These are phyloP conservation scores for Tephrocybe sp. DNA, from an alignment of 768 basidiomycete species.

Conservation along the genomic window DNA sequence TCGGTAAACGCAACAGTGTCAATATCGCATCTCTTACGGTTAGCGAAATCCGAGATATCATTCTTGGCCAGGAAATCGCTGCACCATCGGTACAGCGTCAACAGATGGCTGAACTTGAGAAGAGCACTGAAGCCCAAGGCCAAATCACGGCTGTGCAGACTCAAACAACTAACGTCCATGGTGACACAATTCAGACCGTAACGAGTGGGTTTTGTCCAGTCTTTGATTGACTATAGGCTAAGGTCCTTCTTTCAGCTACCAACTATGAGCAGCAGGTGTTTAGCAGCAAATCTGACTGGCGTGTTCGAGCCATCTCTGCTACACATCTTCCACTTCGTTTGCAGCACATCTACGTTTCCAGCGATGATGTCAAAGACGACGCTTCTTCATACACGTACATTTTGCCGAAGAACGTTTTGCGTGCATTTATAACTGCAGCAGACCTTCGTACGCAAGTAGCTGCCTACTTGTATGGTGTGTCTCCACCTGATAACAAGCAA, in stretches of 20 bases:
- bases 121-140: constrained; percentile 88
- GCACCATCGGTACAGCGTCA: constrained; percentile 95
- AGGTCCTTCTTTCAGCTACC: constrained; percentile 52
- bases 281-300: constrained; percentile 99
- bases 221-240: constrained; percentile 5
- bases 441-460: constrained; percentile 97
- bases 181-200: constrained; percentile 92
- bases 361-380: constrained; percentile 99
- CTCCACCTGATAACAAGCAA: constrained; percentile 94
- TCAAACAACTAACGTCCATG: constrained; percentile 97
- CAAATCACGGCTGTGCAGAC: constrained; percentile 97
- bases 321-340: constrained; percentile 94
- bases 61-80: constrained; percentile 97
- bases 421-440: constrained; percentile 88
- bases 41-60: constrained; percentile 97
- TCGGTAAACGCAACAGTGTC: constrained; percentile 98
- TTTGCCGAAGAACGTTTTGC: constrained; percentile 93
- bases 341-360: constrained; percentile 98
- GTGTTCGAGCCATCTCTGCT: constrained; percentile 95
- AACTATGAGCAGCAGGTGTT: constrained; percentile 99
- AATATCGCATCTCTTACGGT: constrained; percentile 97
- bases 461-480: constrained; percentile 88
- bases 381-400: constrained; percentile 94
- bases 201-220: constrained; percentile 61
- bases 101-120: constrained; percentile 99